These are phyloP conservation scores for Aureobasidium leucospermi DNA, from an alignment of 2,329 filamentous ascomycete species.

Conservation along the genomic window DNA sequence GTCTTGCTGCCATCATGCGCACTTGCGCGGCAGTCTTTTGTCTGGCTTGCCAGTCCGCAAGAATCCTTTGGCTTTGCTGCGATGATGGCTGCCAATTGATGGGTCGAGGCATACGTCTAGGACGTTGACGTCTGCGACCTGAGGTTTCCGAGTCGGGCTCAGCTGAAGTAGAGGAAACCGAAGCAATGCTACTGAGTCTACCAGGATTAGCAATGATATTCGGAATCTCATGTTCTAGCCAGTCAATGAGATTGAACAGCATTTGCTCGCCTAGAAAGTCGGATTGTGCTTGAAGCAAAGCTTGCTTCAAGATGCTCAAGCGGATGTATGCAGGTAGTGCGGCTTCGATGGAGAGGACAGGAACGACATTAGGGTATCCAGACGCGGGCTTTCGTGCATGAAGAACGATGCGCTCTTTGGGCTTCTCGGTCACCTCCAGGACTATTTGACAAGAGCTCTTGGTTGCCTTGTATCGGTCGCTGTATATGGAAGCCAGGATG, in stretches of 20 bases:
- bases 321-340: conserved; percentile 86
- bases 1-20: conserved; percentile 66
- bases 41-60: conserved; percentile 59
- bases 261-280: conserved; percentile 77
- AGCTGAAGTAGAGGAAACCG: conserved; percentile 58
- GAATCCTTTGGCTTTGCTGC: conserved; percentile 50
- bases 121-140: conserved; percentile 12
- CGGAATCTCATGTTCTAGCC: conserved; percentile 80
- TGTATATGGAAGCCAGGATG: conserved; percentile 80
- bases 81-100: conserved; percentile 58
- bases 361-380: conserved; percentile 62
- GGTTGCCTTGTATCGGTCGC: conserved; percentile 55
- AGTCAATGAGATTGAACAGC: conserved; percentile 84
- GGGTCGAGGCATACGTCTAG: conserved; percentile 39
- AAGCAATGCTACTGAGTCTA: conserved; percentile 73
- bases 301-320: conserved; percentile 74
- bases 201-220: conserved; percentile 79
- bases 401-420: conserved; percentile 40
- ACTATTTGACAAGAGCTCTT: conserved; percentile 59
- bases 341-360: conserved; percentile 61
- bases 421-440: conserved; percentile 46
- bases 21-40: conserved; percentile 60
- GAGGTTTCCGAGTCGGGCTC: conserved; percentile 23
- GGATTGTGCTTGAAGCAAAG: conserved; percentile 61
- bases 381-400: conserved; percentile 63